Evolutionary conservation across 2,329 filamentous ascomycete species (phyloP).

Genomic region (Colletotrichum neosansevieriae): DNA sequence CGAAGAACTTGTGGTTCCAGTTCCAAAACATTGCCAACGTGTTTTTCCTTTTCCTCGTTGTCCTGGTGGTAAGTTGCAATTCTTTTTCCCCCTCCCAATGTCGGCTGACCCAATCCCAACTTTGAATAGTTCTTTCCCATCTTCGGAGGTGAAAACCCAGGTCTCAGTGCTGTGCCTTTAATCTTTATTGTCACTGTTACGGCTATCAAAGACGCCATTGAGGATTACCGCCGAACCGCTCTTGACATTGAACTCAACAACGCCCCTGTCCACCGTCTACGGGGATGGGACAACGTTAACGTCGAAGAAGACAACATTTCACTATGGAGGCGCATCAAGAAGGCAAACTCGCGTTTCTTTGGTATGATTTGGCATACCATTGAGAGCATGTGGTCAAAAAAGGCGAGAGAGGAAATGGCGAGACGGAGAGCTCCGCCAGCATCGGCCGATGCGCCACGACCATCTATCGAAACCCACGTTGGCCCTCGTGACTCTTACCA

Average conservation of each 20-base stretch:
- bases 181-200: conserved; percentile 93
- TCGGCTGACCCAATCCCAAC: conserved; percentile 32
- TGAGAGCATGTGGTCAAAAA: conserved; percentile 63
- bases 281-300: conserved; percentile 94
- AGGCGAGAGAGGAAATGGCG: conserved; percentile 61
- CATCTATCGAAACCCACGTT: conserved; percentile 72
- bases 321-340: conserved; percentile 89
- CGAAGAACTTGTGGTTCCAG: conserved; percentile 97
- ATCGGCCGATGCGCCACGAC: conserved; percentile 58
- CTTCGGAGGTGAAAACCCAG: conserved; percentile 92
- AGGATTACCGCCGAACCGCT: conserved; percentile 92
- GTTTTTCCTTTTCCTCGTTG: conserved; percentile 97
- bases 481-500: conserved; percentile 62
- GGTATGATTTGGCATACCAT: conserved; percentile 64
- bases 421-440: conserved; percentile 58
- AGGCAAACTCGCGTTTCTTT: conserved; percentile 77
- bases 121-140: conserved; percentile 87
- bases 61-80: conserved; percentile 80
- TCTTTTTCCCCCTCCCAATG: background rate
- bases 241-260: conserved; percentile 97
- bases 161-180: conserved; percentile 87
- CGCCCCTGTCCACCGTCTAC: conserved; percentile 89
- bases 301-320: conserved; percentile 88
- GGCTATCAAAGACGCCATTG: conserved; percentile 92
- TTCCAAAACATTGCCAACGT: conserved; percentile 99